A percentile compares a stretch with the other conserved stretches of the same genome.
Evolutionary conservation across 1,139 yeast species (phyloP).

Genomic region (Wickerhamomyces sp.): DNA sequence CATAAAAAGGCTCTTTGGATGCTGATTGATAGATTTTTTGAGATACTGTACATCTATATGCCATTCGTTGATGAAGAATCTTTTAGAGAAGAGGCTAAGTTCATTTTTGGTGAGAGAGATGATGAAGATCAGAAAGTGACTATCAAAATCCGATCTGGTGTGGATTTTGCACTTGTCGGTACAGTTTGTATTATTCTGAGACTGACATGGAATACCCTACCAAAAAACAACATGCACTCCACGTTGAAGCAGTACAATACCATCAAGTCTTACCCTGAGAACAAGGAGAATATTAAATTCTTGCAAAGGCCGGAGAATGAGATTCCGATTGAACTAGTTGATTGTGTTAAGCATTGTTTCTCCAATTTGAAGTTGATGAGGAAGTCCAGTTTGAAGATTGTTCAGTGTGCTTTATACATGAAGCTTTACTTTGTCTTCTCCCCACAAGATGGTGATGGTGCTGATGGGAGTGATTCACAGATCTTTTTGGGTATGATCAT

Average conservation of each 20-base stretch:
- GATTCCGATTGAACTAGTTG: constrained; percentile 19
- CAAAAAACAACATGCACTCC: constrained; percentile 27
- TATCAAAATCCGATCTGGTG: constrained; percentile 17
- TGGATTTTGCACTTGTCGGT: constrained; percentile 30
- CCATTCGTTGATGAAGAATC: constrained; percentile 36
- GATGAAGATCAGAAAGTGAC: constrained; percentile 28
- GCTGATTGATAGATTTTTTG: constrained; percentile 34
- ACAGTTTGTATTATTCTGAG: constrained; percentile 42
- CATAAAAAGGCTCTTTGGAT: constrained; percentile 31
- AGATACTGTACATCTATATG: constrained; percentile 33
- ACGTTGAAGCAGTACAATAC: constrained; percentile 11
- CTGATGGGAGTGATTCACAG: constrained; percentile 43
- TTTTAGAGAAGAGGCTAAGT: constrained; percentile 27
- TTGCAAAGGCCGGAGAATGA: constrained; percentile 20
- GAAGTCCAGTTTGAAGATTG: constrained; percentile 35
- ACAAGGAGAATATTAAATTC: constrained; percentile 6
- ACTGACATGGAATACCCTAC: constrained; percentile 45
- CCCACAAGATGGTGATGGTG: constrained; percentile 45
- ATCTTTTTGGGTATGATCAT: constrained; percentile 37
- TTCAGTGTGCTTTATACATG: constrained; percentile 45
- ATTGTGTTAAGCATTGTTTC: constrained; percentile 31
- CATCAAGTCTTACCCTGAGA: constrained; percentile 18
- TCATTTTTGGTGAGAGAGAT: constrained; percentile 27
- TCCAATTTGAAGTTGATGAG: constrained; percentile 29
- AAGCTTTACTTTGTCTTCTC: constrained; percentile 42